Base-by-base conservation (phyloP, 2,329 filamentous ascomycete genomes). In the Xylariaceae sp. region DNA sequence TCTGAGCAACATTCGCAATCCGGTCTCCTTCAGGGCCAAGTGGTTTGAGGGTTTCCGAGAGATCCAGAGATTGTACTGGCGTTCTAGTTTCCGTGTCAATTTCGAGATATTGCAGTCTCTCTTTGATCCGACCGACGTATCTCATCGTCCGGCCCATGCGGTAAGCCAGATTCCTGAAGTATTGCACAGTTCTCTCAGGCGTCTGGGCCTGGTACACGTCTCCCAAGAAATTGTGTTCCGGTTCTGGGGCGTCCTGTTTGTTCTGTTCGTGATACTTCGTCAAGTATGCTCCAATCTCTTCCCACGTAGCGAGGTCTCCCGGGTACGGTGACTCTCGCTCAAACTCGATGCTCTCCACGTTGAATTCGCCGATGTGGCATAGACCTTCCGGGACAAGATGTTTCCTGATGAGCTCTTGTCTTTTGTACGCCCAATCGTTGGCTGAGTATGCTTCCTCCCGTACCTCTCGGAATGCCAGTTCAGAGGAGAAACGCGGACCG, bases 111-210 rank as follows among this genome's bases (percentile, higher is more conserved):
- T 57, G 55, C 40, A 64, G 54, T 43, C 64, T 55, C n/a, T 53
- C 40, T 44, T 57, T 60, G 37, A 67, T 61, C n/a, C 55, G 40
- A 3, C 61, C 39, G 19, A 57, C 61, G 40, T 68, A 62, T 12
- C 59, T 55, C 47, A 70, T 56, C 11, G 72, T 73, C 44, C 62
- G 59, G 30, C 74, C 74, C 54, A 76, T 67, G 40, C 74, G 72
- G 56, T 68, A 75, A 27, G 68, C 72, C 26, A 74, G 61, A 29
- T 70, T 65, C 50, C 67, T 66, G 53, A 70, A 64, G 56, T 69
- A 69, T 31, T 66, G 64, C 5, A 41, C 55, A 5, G 63, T 68
- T 48, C 41, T 66, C 52, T 63, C 66, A 8, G 61, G 62, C 3
- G 63, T 57, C n/a, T 58, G 56, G 8, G 60, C 34, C 11, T 46